Evolutionary conservation across 108 stramenopile genomes (phyloP).

Genomic region (Skeletonema marinoi): DNA sequence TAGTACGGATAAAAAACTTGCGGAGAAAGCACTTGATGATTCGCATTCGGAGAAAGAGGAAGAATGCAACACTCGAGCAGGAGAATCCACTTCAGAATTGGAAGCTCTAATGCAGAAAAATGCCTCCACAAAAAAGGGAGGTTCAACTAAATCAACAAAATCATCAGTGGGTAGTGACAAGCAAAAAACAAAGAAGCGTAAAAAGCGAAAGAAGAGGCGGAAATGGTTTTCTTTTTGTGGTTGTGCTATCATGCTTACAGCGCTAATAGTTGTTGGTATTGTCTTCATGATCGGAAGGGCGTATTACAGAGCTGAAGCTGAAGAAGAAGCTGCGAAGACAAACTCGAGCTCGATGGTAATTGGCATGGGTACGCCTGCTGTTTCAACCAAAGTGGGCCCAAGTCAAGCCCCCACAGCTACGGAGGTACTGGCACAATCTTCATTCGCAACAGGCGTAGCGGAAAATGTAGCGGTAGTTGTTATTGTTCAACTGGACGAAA

Average conservation of each 20-base stretch:
- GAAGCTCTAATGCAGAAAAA: neutral
- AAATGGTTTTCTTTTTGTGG: neutral
- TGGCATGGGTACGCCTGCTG: constrained; percentile 19
- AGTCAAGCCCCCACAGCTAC: neutral
- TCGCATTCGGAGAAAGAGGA: neutral
- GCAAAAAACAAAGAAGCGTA: neutral
- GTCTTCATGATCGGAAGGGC: neutral
- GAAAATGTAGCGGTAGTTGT: constrained; percentile 14
- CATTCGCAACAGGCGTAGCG: neutral
- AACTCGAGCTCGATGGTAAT: constrained; percentile 57
- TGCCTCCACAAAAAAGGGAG: neutral
- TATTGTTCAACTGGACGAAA: constrained; percentile 22
- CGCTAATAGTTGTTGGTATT: neutral
- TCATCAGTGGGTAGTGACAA: neutral
- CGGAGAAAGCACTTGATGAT: neutral
- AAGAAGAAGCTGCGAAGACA: constrained; percentile 43
- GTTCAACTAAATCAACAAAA: neutral
- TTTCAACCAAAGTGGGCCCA: neutral
- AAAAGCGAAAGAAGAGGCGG: neutral
- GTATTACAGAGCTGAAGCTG: neutral
- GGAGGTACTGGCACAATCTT: neutral
- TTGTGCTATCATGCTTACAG: neutral
- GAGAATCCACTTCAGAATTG: neutral
- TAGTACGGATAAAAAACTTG: neutral
- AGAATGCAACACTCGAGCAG: neutral